Conservation (phyloP, 2,329 filamentous ascomycete genomes). For the Botrytis fabae region DNA sequence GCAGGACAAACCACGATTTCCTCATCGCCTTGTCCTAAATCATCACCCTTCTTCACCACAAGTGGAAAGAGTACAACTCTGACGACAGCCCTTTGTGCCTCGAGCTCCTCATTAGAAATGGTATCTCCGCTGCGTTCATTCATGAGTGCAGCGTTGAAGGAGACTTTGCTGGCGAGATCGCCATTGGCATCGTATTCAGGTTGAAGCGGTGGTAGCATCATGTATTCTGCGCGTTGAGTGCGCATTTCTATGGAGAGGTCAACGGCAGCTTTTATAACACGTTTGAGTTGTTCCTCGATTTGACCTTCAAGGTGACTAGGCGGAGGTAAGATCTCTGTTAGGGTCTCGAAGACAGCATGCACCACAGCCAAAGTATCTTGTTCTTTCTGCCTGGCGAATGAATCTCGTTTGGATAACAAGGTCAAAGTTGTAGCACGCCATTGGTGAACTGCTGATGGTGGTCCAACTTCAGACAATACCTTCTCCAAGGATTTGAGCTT, state of each 20-base stretch:
- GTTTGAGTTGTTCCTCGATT: conserved; percentile 80
- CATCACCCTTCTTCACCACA: conserved; percentile 93
- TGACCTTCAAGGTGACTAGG: conserved; percentile 77
- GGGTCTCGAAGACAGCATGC: conserved; percentile 80
- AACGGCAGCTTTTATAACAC: conserved; percentile 85
- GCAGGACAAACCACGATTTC: conserved; percentile 95
- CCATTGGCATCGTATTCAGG: conserved; percentile 94
- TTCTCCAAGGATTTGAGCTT: conserved; percentile 97
- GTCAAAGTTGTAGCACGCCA: conserved; percentile 97
- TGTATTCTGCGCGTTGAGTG: conserved; percentile 93
- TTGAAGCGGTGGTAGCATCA: conserved; percentile 94
- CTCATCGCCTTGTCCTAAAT: conserved; percentile 82
- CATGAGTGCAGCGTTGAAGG: conserved; percentile 93
- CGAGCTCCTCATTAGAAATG: conserved; percentile 74
- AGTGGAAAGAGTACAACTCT: conserved; percentile 93
- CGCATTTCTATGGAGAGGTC: conserved; percentile 95
- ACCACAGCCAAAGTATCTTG: conserved; percentile 96
- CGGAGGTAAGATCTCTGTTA: conserved; percentile 83
- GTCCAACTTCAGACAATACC: conserved; percentile 83
- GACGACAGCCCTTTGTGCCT: conserved; percentile 74
- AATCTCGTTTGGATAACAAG: conserved; percentile 74
- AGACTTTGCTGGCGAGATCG: conserved; percentile 81
- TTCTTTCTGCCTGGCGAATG: conserved; percentile 80
- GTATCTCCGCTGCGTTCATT: conserved; percentile 78
- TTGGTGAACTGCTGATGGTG: conserved; percentile 84